Conservation (phyloP, 23 red algal genomes). For the Agarophyton chilense region DNA sequence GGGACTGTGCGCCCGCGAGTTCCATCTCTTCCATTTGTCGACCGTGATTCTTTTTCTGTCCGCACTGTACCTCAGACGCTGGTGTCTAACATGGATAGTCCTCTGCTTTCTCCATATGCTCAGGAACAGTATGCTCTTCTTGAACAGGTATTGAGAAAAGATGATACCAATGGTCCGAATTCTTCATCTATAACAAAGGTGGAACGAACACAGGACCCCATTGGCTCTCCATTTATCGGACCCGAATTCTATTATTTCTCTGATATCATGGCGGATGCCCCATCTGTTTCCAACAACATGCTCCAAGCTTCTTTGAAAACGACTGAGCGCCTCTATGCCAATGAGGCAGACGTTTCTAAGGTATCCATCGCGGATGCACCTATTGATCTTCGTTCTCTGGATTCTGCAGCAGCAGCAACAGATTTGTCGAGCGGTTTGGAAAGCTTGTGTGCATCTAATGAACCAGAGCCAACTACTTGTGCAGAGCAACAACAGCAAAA, state of each 20-base stretch:
- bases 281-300: neutral
- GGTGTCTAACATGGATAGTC: neutral
- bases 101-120: neutral
- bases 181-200: neutral
- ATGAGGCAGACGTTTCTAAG: neutral
- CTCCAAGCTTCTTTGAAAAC: neutral
- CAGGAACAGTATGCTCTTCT: slow-evolving; percentile 28
- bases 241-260: slow-evolving; percentile 5
- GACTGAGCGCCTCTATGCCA: neutral
- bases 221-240: neutral
- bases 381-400: slow-evolving; percentile 14
- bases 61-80: neutral
- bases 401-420: slow-evolving; percentile 11
- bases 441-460: slow-evolving; percentile 12
- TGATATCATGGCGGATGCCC: slow-evolving; percentile 7
- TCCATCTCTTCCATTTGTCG: slow-evolving; percentile 3
- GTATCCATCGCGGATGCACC: neutral
- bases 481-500: neutral
- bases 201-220: neutral
- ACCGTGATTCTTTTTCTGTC: neutral
- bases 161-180: slow-evolving; percentile 1
- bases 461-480: neutral
- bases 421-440: slow-evolving; percentile 20
- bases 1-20: neutral
- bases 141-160: slow-evolving; percentile 15